These are phyloP conservation scores for Phytophthora ramorum DNA, from an alignment of 352 stramenopile species.

Conservation along the genomic window DNA sequence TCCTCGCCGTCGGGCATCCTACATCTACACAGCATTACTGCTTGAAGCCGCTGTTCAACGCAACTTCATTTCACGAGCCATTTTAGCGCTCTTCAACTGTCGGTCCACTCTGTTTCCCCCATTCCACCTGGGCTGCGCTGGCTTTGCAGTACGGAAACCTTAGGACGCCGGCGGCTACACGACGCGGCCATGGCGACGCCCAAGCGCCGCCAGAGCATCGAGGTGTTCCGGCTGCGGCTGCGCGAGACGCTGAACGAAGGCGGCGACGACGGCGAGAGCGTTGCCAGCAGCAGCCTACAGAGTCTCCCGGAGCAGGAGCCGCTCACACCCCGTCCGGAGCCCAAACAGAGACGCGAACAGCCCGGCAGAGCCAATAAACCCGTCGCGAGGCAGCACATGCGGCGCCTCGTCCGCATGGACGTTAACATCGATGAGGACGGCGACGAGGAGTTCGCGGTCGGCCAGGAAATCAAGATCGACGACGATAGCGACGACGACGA, in stretches of 20 bases:
- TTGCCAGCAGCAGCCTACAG: slow-evolving; percentile 17
- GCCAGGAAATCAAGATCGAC: slow-evolving; percentile 31
- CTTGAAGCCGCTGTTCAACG: not conserved
- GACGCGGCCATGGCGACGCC: slow-evolving; percentile 20
- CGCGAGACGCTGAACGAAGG: slow-evolving; percentile 74
- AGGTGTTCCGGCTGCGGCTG: slow-evolving; percentile 73
- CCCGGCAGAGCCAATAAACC: not conserved
- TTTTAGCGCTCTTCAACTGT: not conserved
- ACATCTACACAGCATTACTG: not conserved
- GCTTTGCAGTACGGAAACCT: not conserved
- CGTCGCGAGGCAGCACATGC: slow-evolving; percentile 5
- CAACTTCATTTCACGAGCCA: too few relatives aligned
- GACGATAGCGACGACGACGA: slow-evolving; percentile 25
- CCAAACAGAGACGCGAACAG: slow-evolving; percentile 1
- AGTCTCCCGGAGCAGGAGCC: slow-evolving; percentile 33
- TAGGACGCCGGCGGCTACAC: not conserved
- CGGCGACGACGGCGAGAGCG: slow-evolving; percentile 44
- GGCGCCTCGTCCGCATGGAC: slow-evolving; percentile 8
- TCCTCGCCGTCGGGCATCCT: too few relatives aligned
- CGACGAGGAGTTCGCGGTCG: slow-evolving; percentile 22
- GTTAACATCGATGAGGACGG: slow-evolving; percentile 31
- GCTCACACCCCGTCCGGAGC: not conserved
- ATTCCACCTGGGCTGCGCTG: not conserved
- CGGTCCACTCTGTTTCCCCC: too few relatives aligned
- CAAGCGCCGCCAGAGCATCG: slow-evolving; percentile 52